Base-by-base conservation (phyloP, 2,329 filamentous ascomycete species). In the Cytospora paraplurivora region DNA sequence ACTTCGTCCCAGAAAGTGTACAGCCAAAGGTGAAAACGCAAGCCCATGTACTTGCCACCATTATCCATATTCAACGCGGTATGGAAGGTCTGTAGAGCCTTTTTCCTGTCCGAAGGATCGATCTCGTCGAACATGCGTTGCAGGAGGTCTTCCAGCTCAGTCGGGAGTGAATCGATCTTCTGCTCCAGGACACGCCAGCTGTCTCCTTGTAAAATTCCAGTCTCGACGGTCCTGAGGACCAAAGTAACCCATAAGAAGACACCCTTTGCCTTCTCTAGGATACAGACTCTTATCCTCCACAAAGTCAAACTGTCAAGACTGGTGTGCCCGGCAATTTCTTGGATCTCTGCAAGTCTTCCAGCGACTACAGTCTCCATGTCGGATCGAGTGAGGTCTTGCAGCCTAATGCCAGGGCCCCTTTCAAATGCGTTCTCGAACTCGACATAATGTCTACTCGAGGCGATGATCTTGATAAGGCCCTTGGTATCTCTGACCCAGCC, bases 181-280 rank as follows among this genome's bases (percentile, higher is more conserved):
- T 57, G 41, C 17, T 44, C 47, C 37, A 57, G 47, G 27, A 19
- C 55, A 44, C 47, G 38, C 55, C 41, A 8, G 15, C 47, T n/a
- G 13, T 57, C 55, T n/a, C 55, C 55, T 19, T 57, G 41, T 35
- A 57, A 33, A 21, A 57, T 27, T 13, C 55, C 55, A 17, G 41
- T 37, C 33, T 57, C 55, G 34, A 57, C 7, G 15, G 33, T 27
- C n/a, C 13, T 27, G 33, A 57, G 55, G 15, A 57, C 55, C 32
- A 57, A 32, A 10, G 55, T 44, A 0, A 57, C 15, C 55, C 55
- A 57, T 47, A 49, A 27, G 34, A 57, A 57, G 12, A 57, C 55
- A 57, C 55, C 38, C 2, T 57, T 27, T 33, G 55, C 41, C 8
- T 57, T 57, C 19, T 21, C 15, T n/a, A 57, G 37, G 17, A 49